Base-by-base conservation (phyloP, 2,329 filamentous ascomycete species). In the Pseudogymnoascus sp. region DNA sequence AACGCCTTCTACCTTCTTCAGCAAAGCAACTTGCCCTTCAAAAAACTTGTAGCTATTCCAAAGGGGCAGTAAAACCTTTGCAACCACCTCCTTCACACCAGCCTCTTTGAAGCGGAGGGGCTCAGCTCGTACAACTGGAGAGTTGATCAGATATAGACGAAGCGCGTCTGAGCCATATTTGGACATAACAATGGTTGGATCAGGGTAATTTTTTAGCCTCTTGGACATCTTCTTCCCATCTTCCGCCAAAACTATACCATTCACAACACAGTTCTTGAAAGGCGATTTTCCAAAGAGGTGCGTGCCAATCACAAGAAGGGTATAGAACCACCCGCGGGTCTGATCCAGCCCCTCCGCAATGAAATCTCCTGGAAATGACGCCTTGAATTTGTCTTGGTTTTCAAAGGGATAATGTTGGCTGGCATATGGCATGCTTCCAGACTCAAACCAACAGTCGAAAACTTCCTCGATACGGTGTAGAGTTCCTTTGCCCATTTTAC, bases 211-310 rank as follows among this genome's bases (percentile, higher is more conserved):
- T 79, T 97, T 95, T 63, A 96, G 80, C 61, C 93, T 86, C 77
- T 97, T 97, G 5, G 92, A 96, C 93, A 97, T 97, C 81, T 97
- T 97, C 81, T 96, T 97, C 62, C 93, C 93, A 71, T 96, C 91
- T 73, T 96, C 92, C 0, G 92, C 92, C 41, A 97, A 82, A 4
- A 97, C 92, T 66, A 96, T 94, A 59, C 92, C 92, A 72, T 96
- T 97, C 65, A 96, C 92, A n/a, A 97, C 90, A 70, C 91, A 95
- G 74, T 96, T 97, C 77, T 94, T 87, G 81, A 96, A 97, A 0
- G 93, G 92, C 2, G 92, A 85, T 36, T 85, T 83, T 45, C 89
- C 89, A 69, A 94, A 96, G 3, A 97, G 82, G 72, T 96, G 90
- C 6, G 90, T 94, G 35, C 92, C 92, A 58, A 97, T 79, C 8